These are phyloP conservation scores for Penicillium turbatum DNA, from an alignment of 495 filamentous ascomycete genomes.

Conservation along the genomic window DNA sequence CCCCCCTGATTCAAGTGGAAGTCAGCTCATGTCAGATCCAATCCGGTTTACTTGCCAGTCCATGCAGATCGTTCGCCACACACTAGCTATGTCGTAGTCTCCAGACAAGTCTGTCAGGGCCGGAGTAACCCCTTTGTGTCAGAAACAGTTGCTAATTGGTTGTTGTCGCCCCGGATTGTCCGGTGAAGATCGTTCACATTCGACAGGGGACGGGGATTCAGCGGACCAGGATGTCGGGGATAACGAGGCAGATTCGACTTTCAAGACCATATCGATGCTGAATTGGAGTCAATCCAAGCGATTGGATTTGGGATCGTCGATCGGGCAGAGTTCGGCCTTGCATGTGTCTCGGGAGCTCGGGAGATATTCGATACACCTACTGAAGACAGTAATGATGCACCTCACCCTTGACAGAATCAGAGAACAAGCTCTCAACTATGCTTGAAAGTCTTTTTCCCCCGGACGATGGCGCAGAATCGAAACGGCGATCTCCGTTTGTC, in stretches of 20 bases:
- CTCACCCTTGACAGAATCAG: neutral
- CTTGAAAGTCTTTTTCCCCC: neutral
- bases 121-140: neutral
- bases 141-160: slow-evolving; percentile 14
- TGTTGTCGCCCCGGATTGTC: neutral
- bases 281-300: neutral
- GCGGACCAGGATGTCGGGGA: slow-evolving; percentile 7
- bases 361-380: slow-evolving; percentile 1
- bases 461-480: neutral
- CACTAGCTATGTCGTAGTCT: slow-evolving; percentile 11
- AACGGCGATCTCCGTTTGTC: neutral
- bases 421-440: neutral
- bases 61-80: too few species aligned
- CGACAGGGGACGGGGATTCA: slow-evolving; percentile 26
- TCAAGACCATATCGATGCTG: neutral
- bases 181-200: neutral
- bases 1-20: neutral
- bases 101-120: neutral
- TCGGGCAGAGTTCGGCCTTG: neutral
- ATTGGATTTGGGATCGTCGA: neutral
- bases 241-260: neutral
- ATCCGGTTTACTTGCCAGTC: too few species aligned
- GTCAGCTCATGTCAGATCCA: slow-evolving; percentile 1
- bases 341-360: slow-evolving; percentile 2
- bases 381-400: slow-evolving; percentile 3